Percentiles rank a stretch among this genome's conserved stretches.
Conservation (phyloP, 305 asterid species). For the Fraxinus ornus region DNA sequence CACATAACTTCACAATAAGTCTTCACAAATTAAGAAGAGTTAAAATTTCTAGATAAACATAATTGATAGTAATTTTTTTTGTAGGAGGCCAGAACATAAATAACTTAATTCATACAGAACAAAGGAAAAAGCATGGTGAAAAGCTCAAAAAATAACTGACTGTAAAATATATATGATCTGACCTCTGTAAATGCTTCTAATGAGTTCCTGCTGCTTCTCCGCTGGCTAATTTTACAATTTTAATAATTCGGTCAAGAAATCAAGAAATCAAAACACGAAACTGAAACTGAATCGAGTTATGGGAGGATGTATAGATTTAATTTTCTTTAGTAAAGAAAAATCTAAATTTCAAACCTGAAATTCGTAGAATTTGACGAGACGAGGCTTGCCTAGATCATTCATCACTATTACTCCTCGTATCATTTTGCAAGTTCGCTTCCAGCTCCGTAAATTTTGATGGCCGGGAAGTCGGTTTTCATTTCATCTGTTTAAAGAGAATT, state of each 20-base stretch:
- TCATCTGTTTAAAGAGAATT: background rate
- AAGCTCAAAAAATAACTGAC: background rate
- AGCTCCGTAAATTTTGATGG: background rate
- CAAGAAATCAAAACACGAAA: background rate
- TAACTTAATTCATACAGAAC: background rate
- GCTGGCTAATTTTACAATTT: conserved; percentile 47
- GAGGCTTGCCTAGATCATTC: conserved; percentile 93
- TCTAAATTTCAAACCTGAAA: conserved; percentile 48
- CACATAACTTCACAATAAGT: conserved; percentile 9
- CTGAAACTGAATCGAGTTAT: conserved; percentile 14
- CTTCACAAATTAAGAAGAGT: background rate
- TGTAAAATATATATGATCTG: conserved; percentile 11
- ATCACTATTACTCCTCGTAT: conserved; percentile 81
- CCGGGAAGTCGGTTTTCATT: background rate
- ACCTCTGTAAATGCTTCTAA: conserved; percentile 82
- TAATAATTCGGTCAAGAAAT: conserved; percentile 11
- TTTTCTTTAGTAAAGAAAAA: background rate
- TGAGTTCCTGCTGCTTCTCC: conserved; percentile 92
- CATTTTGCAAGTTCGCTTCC: conserved; percentile 42
- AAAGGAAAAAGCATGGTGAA: background rate
- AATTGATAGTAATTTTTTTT: background rate
- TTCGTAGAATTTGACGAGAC: conserved; percentile 81
- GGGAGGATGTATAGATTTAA: background rate
- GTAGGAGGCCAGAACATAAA: background rate
- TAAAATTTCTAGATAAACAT: background rate